Evolutionary conservation across 306 rosid species (phyloP), one percentile per base, ranked within the genome.

Genomic region (Cucurbita argyrosperma): DNA sequence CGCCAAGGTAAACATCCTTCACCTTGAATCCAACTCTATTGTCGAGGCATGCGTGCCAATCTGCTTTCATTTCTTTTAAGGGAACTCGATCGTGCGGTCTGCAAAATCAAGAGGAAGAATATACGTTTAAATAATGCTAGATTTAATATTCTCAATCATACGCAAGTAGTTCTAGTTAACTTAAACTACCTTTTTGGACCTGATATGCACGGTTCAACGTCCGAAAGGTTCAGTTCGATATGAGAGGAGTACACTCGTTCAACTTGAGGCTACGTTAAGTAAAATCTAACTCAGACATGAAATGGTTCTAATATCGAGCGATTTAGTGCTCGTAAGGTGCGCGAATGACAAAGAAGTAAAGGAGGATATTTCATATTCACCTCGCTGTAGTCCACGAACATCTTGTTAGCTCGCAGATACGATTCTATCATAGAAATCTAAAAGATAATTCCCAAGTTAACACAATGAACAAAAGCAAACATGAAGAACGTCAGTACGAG

Each of bases 81-180:
- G 97, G 56, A 74, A 94, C 99, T 49, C 97, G 99, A 76, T 94
- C 99, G 49, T 94, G 99, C 56, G 99, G 97, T 84, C 99, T 94
- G 81, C 47, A 21, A 75, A 70, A 30, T 35, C 2, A 7, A 46
- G 60, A 35, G 15, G 47, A 49, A 70, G 57, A 70, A 70, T 35
- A 16, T 35, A 35, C 35, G 57, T 16, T 69, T 49, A 13, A 50
- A 35, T 16, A 68, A 26, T 47, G 74, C 23, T 46, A 45, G 42
- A 10, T 45, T 45, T 30, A 68, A 15, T 70, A 50, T 51, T 70
- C 35, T 30, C 5, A 16, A 55, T 40, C 37, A 55, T 39, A 54
- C 19, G 10, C 53, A 6, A 7, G n/a, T 35, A 53, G 46, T 69
- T 70, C 16, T 39, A 38, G 4, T 4, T 21, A 40, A 10, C 26